phyloP scores from a whole-genome alignment of 2,329 filamentous ascomycete genomes.

The Mollisiaceae sp. region DNA sequence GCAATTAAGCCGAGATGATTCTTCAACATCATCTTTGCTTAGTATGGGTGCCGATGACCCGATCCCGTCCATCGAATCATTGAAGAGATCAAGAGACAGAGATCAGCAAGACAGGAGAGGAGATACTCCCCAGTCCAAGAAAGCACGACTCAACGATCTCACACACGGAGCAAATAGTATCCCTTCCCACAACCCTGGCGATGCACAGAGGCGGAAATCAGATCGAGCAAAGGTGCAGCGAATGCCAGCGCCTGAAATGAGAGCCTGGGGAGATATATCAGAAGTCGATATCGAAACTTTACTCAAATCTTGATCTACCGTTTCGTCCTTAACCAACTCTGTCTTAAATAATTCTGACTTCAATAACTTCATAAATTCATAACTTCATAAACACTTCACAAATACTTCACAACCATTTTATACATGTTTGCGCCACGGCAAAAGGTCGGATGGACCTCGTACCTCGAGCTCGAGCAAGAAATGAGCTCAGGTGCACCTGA shows the following conservation, averaged over 20 bases:
- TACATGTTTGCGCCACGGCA: too few species aligned
- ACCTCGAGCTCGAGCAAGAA: too few species aligned
- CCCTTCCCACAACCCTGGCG: not conserved
- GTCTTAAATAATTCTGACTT: too few species aligned
- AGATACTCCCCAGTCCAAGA: slow-evolving; percentile 5
- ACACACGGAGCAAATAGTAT: not conserved
- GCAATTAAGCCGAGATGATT: not conserved
- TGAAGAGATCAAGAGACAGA: not conserved
- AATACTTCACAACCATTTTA: too few species aligned
- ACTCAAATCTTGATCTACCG: too few species aligned
- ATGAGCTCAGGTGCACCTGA: too few species aligned
- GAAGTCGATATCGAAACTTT: not conserved
- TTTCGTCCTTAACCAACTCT: not conserved
- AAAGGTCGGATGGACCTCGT: too few species aligned
- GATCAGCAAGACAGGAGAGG: not conserved
- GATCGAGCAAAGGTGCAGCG: not conserved
- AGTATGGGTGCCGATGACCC: not conserved
- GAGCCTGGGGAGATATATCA: not conserved
- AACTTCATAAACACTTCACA: too few species aligned
- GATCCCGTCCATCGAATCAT: not conserved
- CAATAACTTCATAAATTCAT: not conserved
- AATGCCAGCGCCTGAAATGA: not conserved
- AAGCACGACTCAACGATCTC: not conserved
- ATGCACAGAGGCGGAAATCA: not conserved
- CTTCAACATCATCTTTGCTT: not conserved